These are phyloP conservation scores for Fusarium sulawesiense DNA, from an alignment of 2,329 filamentous ascomycete genomes.

Conservation along the genomic window DNA sequence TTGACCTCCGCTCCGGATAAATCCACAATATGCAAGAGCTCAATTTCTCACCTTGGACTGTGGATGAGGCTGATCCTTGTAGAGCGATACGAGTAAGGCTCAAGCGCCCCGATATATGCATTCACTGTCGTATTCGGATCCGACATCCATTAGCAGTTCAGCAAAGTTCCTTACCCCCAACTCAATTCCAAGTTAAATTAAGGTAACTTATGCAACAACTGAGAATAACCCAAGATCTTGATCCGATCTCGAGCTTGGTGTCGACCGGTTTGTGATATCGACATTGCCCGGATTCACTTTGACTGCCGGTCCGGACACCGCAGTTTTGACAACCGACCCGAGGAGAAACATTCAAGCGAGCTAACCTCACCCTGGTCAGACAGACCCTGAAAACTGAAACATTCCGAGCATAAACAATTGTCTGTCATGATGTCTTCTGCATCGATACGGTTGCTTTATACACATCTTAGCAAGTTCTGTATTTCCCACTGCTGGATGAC, in stretches of 20 bases:
- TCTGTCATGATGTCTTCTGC: not conserved
- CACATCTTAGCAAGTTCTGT: not conserved
- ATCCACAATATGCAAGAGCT: slow-evolving; percentile 46
- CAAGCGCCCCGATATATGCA: slow-evolving; percentile 30
- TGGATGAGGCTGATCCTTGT: slow-evolving; percentile 40
- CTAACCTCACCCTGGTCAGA: not conserved
- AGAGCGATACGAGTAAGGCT: slow-evolving; percentile 23
- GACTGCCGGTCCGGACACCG: slow-evolving; percentile 13
- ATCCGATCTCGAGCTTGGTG: not conserved
- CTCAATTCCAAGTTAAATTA: not conserved
- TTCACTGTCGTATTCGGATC: slow-evolving; percentile 27
- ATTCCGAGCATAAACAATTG: not conserved
- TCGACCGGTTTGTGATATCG: not conserved
- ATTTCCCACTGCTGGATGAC: no score
- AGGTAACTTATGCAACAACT: slow-evolving; percentile 18
- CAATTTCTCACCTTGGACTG: slow-evolving; percentile 43
- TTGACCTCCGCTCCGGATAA: slow-evolving; percentile 45
- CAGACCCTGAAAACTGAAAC: not conserved
- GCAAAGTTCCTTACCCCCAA: not conserved
- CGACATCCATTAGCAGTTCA: not conserved
- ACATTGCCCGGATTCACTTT: not conserved
- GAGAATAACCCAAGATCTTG: not conserved
- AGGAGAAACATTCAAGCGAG: slow-evolving; percentile 17
- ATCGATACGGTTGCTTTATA: not conserved
- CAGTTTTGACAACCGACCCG: not conserved